Evolutionary conservation across 805 yeast species (phyloP).

Genomic region (Ogataea populi-albae): DNA sequence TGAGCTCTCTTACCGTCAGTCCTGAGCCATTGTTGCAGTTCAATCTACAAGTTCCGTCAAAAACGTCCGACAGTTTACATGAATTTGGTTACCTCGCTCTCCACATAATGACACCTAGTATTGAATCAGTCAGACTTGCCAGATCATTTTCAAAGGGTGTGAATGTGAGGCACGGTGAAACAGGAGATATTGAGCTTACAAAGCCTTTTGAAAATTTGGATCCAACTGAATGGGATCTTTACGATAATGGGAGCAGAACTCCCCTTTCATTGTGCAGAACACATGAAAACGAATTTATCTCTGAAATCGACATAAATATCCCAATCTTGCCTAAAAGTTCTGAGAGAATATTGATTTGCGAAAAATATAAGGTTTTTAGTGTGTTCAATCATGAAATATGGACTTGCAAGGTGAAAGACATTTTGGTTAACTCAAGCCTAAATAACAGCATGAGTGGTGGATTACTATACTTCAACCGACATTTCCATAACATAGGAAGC

Average conservation of each 20-base stretch:
- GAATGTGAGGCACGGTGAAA: slow-evolving; percentile 45
- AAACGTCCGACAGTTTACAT: slow-evolving; percentile 68
- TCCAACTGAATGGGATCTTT: slow-evolving; percentile 36
- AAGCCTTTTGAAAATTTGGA: slow-evolving; percentile 53
- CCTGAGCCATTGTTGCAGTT: slow-evolving; percentile 82
- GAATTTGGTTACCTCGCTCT: slow-evolving; percentile 60
- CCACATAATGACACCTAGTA: slow-evolving; percentile 67
- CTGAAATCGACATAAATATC: slow-evolving; percentile 28
- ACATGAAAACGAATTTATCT: slow-evolving; percentile 14
- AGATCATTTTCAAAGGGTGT: slow-evolving; percentile 58
- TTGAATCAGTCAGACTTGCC: slow-evolving; percentile 55
- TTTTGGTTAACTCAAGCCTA: slow-evolving; percentile 33
- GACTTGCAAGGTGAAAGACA: slow-evolving; percentile 73
- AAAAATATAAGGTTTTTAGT: slow-evolving; percentile 46
- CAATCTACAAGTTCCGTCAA: slow-evolving; percentile 82
- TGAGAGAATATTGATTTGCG: slow-evolving; percentile 63
- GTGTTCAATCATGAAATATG: slow-evolving; percentile 90
- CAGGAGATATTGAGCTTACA: slow-evolving; percentile 30
- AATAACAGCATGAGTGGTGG: slow-evolving; percentile 53
- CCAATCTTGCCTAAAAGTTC: slow-evolving; percentile 55
- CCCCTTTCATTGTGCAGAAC: slow-evolving; percentile 15
- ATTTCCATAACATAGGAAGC: slow-evolving; percentile 46
- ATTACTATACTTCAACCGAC: slow-evolving; percentile 59
- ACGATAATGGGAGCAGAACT: slow-evolving; percentile 19
- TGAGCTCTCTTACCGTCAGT: slow-evolving; percentile 72